These are phyloP conservation scores for Solanum peruvianum DNA, from an alignment of 257 asterid genomes.

Conservation along the genomic window DNA sequence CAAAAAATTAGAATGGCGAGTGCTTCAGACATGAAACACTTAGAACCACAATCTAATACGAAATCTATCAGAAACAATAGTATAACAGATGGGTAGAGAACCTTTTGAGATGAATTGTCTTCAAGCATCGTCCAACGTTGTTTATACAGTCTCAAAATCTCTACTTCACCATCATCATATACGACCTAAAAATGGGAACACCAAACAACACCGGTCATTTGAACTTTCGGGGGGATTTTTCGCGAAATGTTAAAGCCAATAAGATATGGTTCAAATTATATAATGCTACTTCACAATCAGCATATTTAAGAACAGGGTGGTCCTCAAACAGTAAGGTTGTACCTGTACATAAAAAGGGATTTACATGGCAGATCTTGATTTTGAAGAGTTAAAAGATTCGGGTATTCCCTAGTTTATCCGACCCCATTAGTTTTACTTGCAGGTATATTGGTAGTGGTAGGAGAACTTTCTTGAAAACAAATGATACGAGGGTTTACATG, in stretches of 20 bases:
- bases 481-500: not conserved
- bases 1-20: not conserved
- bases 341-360: not conserved
- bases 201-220: not conserved
- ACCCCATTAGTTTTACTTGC: too few species aligned
- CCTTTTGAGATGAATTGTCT: conserved; percentile 11
- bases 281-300: not conserved
- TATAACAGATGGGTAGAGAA: not conserved
- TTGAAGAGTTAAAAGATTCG: not conserved
- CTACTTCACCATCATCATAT: conserved; percentile 33
- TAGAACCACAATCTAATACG: not conserved
- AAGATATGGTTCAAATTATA: not conserved
- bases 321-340: not conserved
- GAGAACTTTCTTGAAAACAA: not conserved
- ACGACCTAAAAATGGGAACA: conserved; percentile 21
- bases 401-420: not conserved
- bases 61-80: not conserved
- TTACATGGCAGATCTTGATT: not conserved
- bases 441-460: not conserved
- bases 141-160: conserved; percentile 25
- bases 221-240: not conserved
- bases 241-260: not conserved
- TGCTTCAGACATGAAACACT: not conserved
- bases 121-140: conserved; percentile 31
- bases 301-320: not conserved